Evolutionary conservation across 108 stramenopile species (phyloP).

Genomic region (Cyclostephanos invisitatus): DNA sequence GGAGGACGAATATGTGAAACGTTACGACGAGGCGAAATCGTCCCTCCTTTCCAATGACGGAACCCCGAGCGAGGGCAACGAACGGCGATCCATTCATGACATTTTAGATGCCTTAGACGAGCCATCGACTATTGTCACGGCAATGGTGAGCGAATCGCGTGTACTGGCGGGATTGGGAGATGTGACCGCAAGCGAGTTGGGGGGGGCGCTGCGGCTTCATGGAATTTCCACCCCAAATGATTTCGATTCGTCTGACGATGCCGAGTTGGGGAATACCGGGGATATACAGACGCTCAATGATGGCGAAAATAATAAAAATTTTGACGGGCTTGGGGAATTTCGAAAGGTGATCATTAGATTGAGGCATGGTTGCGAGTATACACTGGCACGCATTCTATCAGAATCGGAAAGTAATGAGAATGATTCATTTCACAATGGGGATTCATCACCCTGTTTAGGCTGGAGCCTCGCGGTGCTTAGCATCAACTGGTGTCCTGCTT

Average conservation of each 20-base stretch:
- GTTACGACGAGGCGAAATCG: constrained; percentile 35
- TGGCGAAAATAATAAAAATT: not conserved
- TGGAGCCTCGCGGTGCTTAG: constrained; percentile 58
- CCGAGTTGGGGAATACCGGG: not conserved
- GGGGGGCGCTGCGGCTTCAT: constrained; percentile 21
- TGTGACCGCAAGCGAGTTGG: constrained; percentile 33
- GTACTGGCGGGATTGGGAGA: constrained; percentile 49
- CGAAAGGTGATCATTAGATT: constrained; percentile 31
- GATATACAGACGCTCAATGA: not conserved
- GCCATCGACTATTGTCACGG: constrained; percentile 54
- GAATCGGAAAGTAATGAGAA: constrained; percentile 5
- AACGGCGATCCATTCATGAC: constrained; percentile 33
- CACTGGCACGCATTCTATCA: constrained; percentile 34
- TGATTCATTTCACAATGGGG: not conserved
- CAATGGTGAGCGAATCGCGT: constrained; percentile 52
- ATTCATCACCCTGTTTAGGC: constrained; percentile 22
- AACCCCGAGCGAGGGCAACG: not conserved
- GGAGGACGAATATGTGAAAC: constrained; percentile 51
- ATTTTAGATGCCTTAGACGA: constrained; percentile 55
- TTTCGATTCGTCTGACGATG: not conserved
- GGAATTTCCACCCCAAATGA: constrained; percentile 6
- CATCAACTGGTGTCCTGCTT: constrained; percentile 65
- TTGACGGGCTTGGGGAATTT: not conserved
- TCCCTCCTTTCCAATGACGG: constrained; percentile 4
- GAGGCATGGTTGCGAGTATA: constrained; percentile 37